Conservation (phyloP, 2,329 filamentous ascomycete genomes). For the Paecilomyces sp. region DNA sequence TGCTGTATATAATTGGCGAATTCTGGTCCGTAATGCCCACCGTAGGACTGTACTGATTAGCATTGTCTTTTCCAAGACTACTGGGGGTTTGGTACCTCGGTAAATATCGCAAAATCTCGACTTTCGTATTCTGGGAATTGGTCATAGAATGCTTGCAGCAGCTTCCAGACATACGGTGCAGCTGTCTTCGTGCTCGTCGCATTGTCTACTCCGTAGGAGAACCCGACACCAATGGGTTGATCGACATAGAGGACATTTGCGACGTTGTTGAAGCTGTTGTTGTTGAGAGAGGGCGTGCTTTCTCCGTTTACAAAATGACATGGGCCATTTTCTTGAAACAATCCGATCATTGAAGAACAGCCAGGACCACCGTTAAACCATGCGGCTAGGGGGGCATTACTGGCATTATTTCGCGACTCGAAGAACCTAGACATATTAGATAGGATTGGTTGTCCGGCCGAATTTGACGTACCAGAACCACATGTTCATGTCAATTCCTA, state of each 20-base stretch:
- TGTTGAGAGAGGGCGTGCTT: conserved; percentile 39
- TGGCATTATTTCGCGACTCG: conserved; percentile 42
- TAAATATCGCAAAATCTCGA: conserved; percentile 28
- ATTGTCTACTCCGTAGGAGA: conserved; percentile 36
- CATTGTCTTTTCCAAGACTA: not conserved
- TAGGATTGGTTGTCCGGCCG: not conserved
- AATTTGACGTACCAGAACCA: conserved; percentile 34
- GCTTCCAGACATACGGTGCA: conserved; percentile 47
- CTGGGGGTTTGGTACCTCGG: conserved; percentile 13
- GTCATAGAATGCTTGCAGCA: conserved; percentile 44
- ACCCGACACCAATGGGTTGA: conserved; percentile 48
- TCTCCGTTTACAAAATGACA: conserved; percentile 41
- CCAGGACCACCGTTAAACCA: conserved; percentile 54
- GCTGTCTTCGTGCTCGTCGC: conserved; percentile 39
- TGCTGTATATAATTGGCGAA: conserved; percentile 28
- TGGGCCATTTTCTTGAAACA: conserved; percentile 35
- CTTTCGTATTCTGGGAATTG: conserved; percentile 33
- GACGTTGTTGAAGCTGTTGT: conserved; percentile 51
- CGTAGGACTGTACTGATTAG: conserved; percentile 19
- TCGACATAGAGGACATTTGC: conserved; percentile 60
- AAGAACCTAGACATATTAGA: conserved; percentile 42
- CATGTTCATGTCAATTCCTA: conserved; percentile 39
- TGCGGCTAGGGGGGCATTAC: conserved; percentile 45
- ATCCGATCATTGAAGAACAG: conserved; percentile 39
- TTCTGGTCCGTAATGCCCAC: conserved; percentile 29